Base-by-base conservation (phyloP, 2,329 filamentous ascomycete species). In the Aspergillus tubingensis region DNA sequence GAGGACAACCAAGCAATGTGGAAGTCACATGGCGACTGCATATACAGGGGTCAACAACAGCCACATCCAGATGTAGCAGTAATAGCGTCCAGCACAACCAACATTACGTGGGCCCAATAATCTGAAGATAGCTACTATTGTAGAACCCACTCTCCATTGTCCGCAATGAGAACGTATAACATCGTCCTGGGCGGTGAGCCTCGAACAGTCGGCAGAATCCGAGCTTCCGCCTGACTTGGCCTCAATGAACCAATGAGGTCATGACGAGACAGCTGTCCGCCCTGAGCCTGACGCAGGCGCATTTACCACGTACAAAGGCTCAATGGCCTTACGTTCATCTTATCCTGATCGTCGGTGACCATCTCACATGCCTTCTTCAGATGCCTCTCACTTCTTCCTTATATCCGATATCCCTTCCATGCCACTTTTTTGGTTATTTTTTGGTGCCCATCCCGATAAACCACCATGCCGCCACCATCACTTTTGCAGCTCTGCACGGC, bases 401-500 rank as follows among this genome's bases (percentile, higher is more conserved):
- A 57, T 53, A 65, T 64, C 54, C 62, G 58, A 54, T 65, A 60
- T 41, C 13, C 43, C 51, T 25, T 57, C 25, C 32, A 63, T 64
- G 43, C 53, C 54, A 56, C 58, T 49, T 61, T 67, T 58, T 67
- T 68, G 51, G 44, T 66, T 68, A 51, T 51, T 56, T 54, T 66
- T 64, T 60, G 51, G 53, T 56, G 52, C 54, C 50, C 23, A 17
- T 58, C 58, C 52, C 51, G 52, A 60, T 62, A 48, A 48, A 63
- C 58, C 44, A 67, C 50, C 51, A 77, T 77, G 75, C 70, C 72
- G 43, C 67, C 70, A 57, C 72, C 70, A 32, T 74, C 76, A 27
- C 69, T 78, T 17, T 58, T 72, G 39, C 70, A 76, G 54, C 67
- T 78, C 61, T 70, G 73, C 54, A 76, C 69, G 36, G 70, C 69